phyloP scores from a whole-genome alignment of 805 yeast species.

The Ogataea thermomethanolica region DNA sequence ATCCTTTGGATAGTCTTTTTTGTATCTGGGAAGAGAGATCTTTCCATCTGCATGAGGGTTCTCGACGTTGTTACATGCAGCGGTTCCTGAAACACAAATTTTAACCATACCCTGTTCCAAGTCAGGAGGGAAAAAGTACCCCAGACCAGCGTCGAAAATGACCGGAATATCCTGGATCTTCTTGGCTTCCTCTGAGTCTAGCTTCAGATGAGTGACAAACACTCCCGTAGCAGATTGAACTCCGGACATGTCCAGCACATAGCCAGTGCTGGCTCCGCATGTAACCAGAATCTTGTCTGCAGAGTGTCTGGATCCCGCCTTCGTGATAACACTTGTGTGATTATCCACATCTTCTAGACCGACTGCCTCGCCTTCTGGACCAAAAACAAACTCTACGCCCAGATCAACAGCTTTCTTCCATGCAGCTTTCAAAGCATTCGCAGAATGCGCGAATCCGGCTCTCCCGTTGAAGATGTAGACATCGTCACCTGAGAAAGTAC shows the following conservation, averaged over 20 bases:
- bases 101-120: slow-evolving; percentile 34
- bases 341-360: slow-evolving; percentile 11
- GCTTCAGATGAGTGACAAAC: slow-evolving; percentile 37
- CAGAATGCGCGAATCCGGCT: slow-evolving; percentile 43
- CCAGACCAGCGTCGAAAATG: slow-evolving; percentile 42
- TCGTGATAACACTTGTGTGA: slow-evolving; percentile 21
- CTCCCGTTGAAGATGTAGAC: slow-evolving; percentile 35
- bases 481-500: slow-evolving; percentile 10
- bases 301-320: slow-evolving; percentile 28
- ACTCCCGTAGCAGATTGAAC: slow-evolving; percentile 39
- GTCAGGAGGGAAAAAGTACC: slow-evolving; percentile 51
- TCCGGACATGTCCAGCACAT: slow-evolving; percentile 30
- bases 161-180: slow-evolving; percentile 38
- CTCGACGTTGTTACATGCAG: slow-evolving; percentile 25
- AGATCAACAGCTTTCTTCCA: slow-evolving; percentile 25
- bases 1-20: slow-evolving; percentile 30
- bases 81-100: slow-evolving; percentile 37
- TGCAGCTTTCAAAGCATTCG: slow-evolving; percentile 36
- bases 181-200: slow-evolving; percentile 35
- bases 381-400: slow-evolving; percentile 38
- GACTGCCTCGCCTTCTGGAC: slow-evolving; percentile 29
- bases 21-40: slow-evolving; percentile 38
- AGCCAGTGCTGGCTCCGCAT: slow-evolving; percentile 41
- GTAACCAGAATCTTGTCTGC: slow-evolving; percentile 37
- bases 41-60: slow-evolving; percentile 19